Base-by-base conservation (phyloP, 2,329 filamentous ascomycete species). In the Rutstroemia sp. region DNA sequence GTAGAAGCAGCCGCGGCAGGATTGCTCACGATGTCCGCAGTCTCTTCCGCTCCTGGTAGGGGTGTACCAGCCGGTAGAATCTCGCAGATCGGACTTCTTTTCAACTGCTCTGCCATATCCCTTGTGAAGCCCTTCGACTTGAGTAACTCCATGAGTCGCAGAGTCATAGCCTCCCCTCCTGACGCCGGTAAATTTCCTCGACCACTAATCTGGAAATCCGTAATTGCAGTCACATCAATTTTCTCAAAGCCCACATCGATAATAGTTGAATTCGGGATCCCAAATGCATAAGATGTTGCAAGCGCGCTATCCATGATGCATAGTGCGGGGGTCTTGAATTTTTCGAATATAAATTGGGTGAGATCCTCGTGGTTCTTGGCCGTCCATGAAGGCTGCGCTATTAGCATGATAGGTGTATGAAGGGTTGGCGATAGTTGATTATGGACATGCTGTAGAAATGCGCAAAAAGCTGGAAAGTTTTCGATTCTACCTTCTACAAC, bases 271-370 rank as follows among this genome's bases (percentile, higher is more conserved):
- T 83, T 90, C 34, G 85, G 79, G 75, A 78, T 80, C 70, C 82
- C 83, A 30, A 91, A 80, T 10, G 90, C 92, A 68, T 95, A 97
- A 56, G 94, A 86, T 0, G 90, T 88, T 25, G 94, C 92, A 48
- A 95, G 75, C 3, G 90, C 92, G 64, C 90, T 87, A 72, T 97
- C 89, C 75, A 99, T 87, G 61, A 97, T 79, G 65, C 88, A 92
- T 52, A 99, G 87, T 0, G 90, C 91, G 0, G 94, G 94, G 0
- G 90, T 94, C 75, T 92, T 94, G 69, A 95, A 96, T 73, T 94
- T 95, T 73, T 99, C 94, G 67, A 99, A 99, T 62, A 97, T 83
- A 76, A 96, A 99, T 61, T 94, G 90, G 14, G 92, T 88, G 63
- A 99, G 86, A 41, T 81, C 82, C 73, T 97, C 92, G 69, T 87